phyloP scores from a whole-genome alignment of 2,329 filamentous ascomycete genomes.

The Didymosphaeria variabile region DNA sequence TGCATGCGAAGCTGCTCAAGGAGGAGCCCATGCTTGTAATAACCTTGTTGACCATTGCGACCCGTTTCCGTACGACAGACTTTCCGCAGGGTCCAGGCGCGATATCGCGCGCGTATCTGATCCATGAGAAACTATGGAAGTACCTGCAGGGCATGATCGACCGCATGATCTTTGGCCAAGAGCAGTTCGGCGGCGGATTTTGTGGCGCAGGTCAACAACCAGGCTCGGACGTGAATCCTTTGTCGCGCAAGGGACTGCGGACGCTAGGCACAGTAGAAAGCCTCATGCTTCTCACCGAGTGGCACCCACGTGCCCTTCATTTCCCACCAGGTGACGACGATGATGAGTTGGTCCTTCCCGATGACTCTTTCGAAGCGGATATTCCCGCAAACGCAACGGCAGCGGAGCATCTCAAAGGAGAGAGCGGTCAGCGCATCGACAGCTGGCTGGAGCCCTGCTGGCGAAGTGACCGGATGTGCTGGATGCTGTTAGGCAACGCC shows the following conservation, averaged over 20 bases:
- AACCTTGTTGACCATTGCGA: constrained; percentile 89
- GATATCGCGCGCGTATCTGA: constrained; percentile 83
- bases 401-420: constrained; percentile 60
- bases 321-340: constrained; percentile 80
- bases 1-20: constrained; percentile 80
- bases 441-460: constrained; percentile 97
- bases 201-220: constrained; percentile 74
- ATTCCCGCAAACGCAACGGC: constrained; percentile 58
- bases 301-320: constrained; percentile 93
- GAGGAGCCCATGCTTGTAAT: constrained; percentile 94
- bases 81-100: constrained; percentile 73
- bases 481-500: constrained; percentile 94
- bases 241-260: constrained; percentile 73
- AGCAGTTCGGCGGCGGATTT: constrained; percentile 91
- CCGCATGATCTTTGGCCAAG: constrained; percentile 92
- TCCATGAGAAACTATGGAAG: constrained; percentile 95
- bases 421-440: constrained; percentile 85
- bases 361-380: constrained; percentile 72
- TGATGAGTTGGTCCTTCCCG: constrained; percentile 70
- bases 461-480: constrained; percentile 91
- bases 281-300: constrained; percentile 92
- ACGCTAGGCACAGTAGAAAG: constrained; percentile 95
- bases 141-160: constrained; percentile 96
- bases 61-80: constrained; percentile 81
- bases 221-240: constrained; percentile 72